Evolutionary conservation across 2,329 filamentous ascomycete species (phyloP), one percentile per base, ranked within the genome.

Genomic region (Gnomoniopsis smithogilvyi): DNA sequence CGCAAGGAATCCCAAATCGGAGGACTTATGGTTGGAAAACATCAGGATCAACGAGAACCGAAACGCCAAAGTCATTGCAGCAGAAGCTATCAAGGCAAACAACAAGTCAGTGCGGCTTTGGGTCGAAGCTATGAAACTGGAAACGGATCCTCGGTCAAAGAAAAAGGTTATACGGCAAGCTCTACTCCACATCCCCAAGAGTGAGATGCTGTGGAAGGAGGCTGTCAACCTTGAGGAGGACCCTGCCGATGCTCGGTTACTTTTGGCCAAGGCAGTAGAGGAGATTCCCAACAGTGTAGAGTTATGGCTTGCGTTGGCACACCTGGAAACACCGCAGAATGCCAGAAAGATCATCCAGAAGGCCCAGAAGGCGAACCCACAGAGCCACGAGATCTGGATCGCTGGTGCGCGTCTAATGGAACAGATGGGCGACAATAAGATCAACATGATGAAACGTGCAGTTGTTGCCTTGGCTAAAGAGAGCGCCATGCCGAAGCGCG

Each of bases 151-250:
- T 1, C 84, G 88, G 60, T 91, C 92, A 12, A 96, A 96, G 75
- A 98, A 98, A 76, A 88, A 92, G 69, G 95, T 99, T 8, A 86
- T 97, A 36, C 85, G 93, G 57, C 91, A 96, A 69, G 96, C 95
- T 0, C 80, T 99, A 48, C 91, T 98, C 67, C 89, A 96, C 68
- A 90, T 97, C 45, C 93, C 93, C 0, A 92, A 96, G 69, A 98
- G 94, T 0, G 95, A 98, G 51, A 89, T 91, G 46, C 83, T 99
- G n/a, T 99, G 95, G 95, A 99, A 98, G 71, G 92, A 96, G 70
- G 89, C 94, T 6, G 94, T 99, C 63, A 98, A 98, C 66, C 78
- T 98, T 57, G 95, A 98, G 69, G 94, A 97, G 68, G 89, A 96
- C 66, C 85, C 90, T 0, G 89, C 88, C 33, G 92, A 97, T 76